phyloP scores from a whole-genome alignment of 495 filamentous ascomycete genomes.

The Aspergillus heteromorphus region DNA sequence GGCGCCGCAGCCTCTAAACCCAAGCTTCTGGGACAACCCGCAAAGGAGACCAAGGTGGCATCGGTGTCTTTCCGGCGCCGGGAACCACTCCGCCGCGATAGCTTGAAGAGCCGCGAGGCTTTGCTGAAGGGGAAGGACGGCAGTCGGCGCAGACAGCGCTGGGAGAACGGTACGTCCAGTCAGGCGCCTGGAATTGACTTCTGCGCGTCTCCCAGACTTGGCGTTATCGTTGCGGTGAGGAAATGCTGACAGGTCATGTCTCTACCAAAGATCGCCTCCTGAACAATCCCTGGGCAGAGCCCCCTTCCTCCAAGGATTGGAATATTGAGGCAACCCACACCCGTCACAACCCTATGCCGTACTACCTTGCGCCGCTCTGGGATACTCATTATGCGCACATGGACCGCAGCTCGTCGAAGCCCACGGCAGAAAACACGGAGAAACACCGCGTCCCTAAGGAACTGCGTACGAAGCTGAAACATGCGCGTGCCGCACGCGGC shows the following conservation, averaged over 20 bases:
- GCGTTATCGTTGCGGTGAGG: background rate
- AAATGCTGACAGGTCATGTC: conserved; percentile 12
- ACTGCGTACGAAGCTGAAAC: conserved; percentile 59
- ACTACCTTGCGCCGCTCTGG: conserved; percentile 85
- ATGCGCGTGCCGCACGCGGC: conserved; percentile 59
- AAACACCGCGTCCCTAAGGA: conserved; percentile 46
- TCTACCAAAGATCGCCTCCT: conserved; percentile 66
- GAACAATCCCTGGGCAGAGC: conserved; percentile 77
- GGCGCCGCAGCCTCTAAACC: conserved; percentile 15
- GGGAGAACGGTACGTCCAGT: conserved; percentile 80
- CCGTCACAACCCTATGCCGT: conserved; percentile 67
- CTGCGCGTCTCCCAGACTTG: background rate
- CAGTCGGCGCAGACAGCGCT: conserved; percentile 77
- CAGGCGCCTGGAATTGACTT: background rate
- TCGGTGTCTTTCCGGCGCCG: conserved; percentile 38
- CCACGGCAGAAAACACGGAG: conserved; percentile 31
- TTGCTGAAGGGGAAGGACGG: conserved; percentile 89
- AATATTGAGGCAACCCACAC: conserved; percentile 70
- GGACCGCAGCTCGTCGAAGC: conserved; percentile 33
- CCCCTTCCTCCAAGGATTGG: conserved; percentile 79
- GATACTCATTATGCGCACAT: conserved; percentile 58
- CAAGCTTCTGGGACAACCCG: conserved; percentile 15
- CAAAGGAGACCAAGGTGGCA: conserved; percentile 18
- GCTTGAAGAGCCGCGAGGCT: conserved; percentile 65
- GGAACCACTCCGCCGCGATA: conserved; percentile 52